Evolutionary conservation across 2,329 filamentous ascomycete genomes (phyloP), one percentile per base, ranked within the genome.

Genomic region (Seiridium cupressi): DNA sequence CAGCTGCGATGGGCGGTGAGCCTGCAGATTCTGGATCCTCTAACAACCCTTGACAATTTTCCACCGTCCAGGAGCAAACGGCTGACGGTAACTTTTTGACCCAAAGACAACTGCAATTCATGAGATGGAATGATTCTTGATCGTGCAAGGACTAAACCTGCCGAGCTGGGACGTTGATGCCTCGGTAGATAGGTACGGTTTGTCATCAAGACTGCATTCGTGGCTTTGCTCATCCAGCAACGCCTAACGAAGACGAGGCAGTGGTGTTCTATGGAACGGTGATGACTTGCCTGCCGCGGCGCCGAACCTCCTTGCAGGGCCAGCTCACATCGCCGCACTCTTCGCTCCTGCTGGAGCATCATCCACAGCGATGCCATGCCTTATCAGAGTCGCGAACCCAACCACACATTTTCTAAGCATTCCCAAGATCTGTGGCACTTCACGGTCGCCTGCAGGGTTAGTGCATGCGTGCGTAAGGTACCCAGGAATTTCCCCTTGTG

Each of bases 1-100:
- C 55, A 26, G 32, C 26, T 35, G 35, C 55, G 51, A 59, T 51
- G 42, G 47, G 57, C 57, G 57, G 57, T 59, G 57, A 59, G 57
- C 57, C 26, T 59, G 48, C 49, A 54, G 34, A 32, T 40, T 44
- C 40, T 51, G 55, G 35, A 51, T 51, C 47, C 46, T 42, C 35
- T 38, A 49, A 51, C 55, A 49, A 57, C 44, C 54, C 54, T 57
- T 47, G 54, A 57, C 54, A 57, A 11, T 5, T 36, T 57, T 31
- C 31, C 32, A 53, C 47, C 35, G 47, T 49, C 26, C 8, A 32
- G 11, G 18, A 26, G 18, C 18, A 26, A 26, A 26, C 18, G 18
- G 18, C 18, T 10, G 26, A 26, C 8, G 10, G 35, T 49, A 49
- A 26, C 26, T 32, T 5, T 31, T 49, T 32, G 32, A 4, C 18